Evolutionary conservation across 2,329 filamentous ascomycete genomes (phyloP), one percentile per base, ranked within the genome.

Genomic region (Xylaria sp.): DNA sequence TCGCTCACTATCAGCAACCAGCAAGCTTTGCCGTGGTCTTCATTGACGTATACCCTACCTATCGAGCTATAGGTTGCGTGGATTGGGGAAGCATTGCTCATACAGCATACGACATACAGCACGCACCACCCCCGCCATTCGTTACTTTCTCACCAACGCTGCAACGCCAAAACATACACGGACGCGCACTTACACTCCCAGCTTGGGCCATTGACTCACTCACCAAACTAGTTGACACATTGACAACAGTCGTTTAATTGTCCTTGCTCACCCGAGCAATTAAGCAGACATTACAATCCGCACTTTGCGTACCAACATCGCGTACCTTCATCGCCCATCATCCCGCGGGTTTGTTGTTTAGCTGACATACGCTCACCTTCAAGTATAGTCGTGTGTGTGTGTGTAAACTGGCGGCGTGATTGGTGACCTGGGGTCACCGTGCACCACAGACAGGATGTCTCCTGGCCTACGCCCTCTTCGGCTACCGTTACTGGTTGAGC

Each of bases 391-490:
- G 58, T 61, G 52, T 45, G 62, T 31, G 28, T 31, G 28, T 9
- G 28, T 31, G 28, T 9, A 31, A 31, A n/a, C 58, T 64, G 40
- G 64, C 65, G 59, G 42, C 54, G 63, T 67, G 46, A 28, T 63
- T 61, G 60, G 51, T 65, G 56, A 61, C 61, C 62, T 61, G 61
- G 58, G 45, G 60, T 57, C 49, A 50, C n/a, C 40, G 37, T 17
- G 38, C 52, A 37, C 33, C 15, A 42, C 61, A 50, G 40, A 59
- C 56, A 61, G 37, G 60, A 75, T 75, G 74, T 71, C 73, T 62
- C 69, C 69, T 46, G 69, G 65, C 52, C 60, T 75, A 59, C 73
- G 76, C 76, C 69, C 75, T 73, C 68, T 74, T 38, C 67, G 62
- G 17, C 56, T 75, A 28, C 74, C 74, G 42, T 50, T 70, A 25